Percentiles rank a stretch among this genome's conserved stretches.
Evolutionary conservation across 768 basidiomycete species (phyloP).

Genomic region (Phylloporus sp.): DNA sequence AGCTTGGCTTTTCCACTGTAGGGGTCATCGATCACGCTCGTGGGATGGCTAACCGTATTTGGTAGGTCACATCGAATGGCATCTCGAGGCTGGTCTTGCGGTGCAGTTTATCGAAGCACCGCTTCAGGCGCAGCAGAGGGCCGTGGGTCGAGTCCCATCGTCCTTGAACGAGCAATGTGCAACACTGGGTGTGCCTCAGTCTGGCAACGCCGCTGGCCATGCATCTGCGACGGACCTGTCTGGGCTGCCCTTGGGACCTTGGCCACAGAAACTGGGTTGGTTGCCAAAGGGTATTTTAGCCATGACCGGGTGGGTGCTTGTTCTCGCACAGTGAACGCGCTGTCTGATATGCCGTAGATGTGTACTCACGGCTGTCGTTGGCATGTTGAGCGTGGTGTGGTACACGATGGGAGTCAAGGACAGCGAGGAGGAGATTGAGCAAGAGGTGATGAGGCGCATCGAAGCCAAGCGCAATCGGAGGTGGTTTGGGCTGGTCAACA

Average conservation of each 20-base stretch:
- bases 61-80: constrained; percentile 82
- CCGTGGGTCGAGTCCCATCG: constrained; percentile 47
- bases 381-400: constrained; percentile 82
- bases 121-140: constrained; percentile 54
- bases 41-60: neutral
- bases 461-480: constrained; percentile 53
- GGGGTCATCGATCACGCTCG: constrained; percentile 24
- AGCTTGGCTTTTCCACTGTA: constrained; percentile 81
- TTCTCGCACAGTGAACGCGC: neutral
- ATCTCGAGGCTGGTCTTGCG: constrained; percentile 80
- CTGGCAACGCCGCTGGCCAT: constrained; percentile 88
- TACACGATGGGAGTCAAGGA: constrained; percentile 74
- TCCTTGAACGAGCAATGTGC: constrained; percentile 70
- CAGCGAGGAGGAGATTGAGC: constrained; percentile 79
- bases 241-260: constrained; percentile 68
- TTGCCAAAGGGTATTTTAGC: constrained; percentile 68
- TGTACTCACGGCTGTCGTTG: constrained; percentile 77
- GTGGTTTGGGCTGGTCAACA: constrained; percentile 39
- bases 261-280: constrained; percentile 70
- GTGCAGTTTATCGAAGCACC: constrained; percentile 84
- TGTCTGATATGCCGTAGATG: constrained; percentile 44
- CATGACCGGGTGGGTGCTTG: constrained; percentile 63
- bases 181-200: constrained; percentile 49
- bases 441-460: constrained; percentile 54
- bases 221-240: constrained; percentile 63